Evolutionary conservation across 2,329 filamentous ascomycete genomes (phyloP).

Genomic region (Pseudogymnoascus sp.): DNA sequence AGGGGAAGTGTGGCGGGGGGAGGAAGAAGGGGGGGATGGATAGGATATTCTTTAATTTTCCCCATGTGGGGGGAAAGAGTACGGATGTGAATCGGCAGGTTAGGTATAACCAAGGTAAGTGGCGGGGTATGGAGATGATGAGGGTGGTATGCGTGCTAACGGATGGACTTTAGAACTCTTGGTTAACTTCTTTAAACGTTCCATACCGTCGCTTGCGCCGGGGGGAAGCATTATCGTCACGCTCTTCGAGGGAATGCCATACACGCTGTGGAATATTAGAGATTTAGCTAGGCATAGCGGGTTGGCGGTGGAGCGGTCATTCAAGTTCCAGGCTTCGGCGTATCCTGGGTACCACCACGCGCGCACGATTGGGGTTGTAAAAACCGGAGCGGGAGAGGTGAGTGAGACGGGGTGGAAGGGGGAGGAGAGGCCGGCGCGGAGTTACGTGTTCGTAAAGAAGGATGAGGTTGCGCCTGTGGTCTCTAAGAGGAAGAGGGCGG

Average conservation of each 20-base stretch:
- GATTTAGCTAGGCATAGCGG: slow-evolving; percentile 77
- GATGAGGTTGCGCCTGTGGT: slow-evolving; percentile 37
- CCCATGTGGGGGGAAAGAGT: slow-evolving; percentile 84
- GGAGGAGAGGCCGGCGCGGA: slow-evolving; percentile 47
- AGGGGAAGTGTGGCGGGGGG: slow-evolving; percentile 22
- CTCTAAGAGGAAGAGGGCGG: slow-evolving; percentile 28
- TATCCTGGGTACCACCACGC: slow-evolving; percentile 73
- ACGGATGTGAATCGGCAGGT: slow-evolving; percentile 95
- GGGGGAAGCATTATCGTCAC: slow-evolving; percentile 66
- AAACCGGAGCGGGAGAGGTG: slow-evolving; percentile 38
- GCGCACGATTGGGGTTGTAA: slow-evolving; percentile 61
- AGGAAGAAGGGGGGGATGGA: slow-evolving; percentile 52
- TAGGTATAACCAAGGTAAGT: slow-evolving; percentile 66
- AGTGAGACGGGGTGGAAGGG: slow-evolving; percentile 42
- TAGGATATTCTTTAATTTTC: slow-evolving; percentile 90
- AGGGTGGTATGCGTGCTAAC: background rate
- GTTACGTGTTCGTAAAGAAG: slow-evolving; percentile 56
- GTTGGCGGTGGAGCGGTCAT: slow-evolving; percentile 62
- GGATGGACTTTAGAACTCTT: slow-evolving; percentile 46
- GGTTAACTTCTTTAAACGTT: slow-evolving; percentile 58
- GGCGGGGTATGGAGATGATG: background rate
- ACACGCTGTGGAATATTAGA: slow-evolving; percentile 89
- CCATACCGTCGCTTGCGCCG: slow-evolving; percentile 44
- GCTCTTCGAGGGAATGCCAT: slow-evolving; percentile 88
- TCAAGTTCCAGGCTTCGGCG: slow-evolving; percentile 55